Percentiles rank a stretch among this genome's conserved stretches.
These are phyloP conservation scores for Penicillium simplicissimum DNA, from an alignment of 495 filamentous ascomycete genomes.

Conservation along the genomic window DNA sequence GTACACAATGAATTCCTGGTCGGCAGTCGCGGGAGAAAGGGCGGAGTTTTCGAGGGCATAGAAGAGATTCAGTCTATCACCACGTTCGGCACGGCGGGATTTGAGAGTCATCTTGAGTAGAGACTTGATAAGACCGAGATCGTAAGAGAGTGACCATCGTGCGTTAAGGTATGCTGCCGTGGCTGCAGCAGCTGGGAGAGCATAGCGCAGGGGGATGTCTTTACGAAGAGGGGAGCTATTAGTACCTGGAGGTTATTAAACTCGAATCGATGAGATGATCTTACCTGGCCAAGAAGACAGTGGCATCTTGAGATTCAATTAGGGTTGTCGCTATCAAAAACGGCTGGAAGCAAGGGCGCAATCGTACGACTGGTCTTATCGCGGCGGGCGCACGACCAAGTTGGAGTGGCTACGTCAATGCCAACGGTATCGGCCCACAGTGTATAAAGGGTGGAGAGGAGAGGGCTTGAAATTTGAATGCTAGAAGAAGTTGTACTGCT, in stretches of 20 bases:
- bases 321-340: not conserved
- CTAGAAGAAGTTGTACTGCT: not conserved
- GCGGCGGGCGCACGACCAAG: not conserved
- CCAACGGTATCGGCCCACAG: not conserved
- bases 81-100: conserved; percentile 45
- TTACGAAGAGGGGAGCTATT: not conserved
- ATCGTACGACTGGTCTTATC: not conserved
- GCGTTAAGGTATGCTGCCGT: conserved; percentile 82
- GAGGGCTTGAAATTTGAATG: not conserved
- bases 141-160: conserved; percentile 64
- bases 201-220: conserved; percentile 51
- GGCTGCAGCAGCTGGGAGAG: conserved; percentile 65
- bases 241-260: too few relatives aligned
- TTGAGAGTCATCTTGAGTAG: conserved; percentile 45
- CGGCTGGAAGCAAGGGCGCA: not conserved
- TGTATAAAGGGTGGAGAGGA: not conserved
- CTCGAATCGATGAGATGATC: not conserved
- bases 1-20: conserved; percentile 69
- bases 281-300: conserved; percentile 17
- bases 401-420: not conserved
- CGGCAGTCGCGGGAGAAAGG: conserved; percentile 52
- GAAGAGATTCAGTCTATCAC: conserved; percentile 71
- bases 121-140: conserved; percentile 56
- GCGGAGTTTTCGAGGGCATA: conserved; percentile 76
- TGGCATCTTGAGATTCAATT: conserved; percentile 2